Percentiles rank a stretch among this genome's conserved stretches.
These are phyloP conservation scores for Acanthamoeba healyi DNA, from an alignment of 208 protist species.

Conservation along the genomic window DNA sequence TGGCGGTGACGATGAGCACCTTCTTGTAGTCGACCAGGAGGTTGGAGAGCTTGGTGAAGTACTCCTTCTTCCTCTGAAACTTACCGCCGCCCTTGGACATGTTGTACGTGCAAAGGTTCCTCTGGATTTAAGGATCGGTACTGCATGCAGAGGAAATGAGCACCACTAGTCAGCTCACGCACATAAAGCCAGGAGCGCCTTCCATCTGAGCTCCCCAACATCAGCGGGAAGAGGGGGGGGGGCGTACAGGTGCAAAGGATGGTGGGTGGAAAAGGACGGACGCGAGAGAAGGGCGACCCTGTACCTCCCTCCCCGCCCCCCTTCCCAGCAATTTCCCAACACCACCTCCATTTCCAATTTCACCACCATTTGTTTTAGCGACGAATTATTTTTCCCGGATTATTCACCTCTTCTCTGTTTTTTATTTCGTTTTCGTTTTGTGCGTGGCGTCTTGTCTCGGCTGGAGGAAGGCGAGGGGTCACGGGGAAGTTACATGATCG, in stretches of 20 bases:
- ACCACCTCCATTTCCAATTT: not conserved
- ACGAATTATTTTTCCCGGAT: no score
- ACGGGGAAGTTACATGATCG: no score
- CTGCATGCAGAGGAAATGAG: not conserved
- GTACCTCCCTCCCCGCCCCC: not conserved
- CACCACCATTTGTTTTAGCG: no score
- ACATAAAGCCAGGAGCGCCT: no score
- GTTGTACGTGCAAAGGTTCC: conserved; percentile 61
- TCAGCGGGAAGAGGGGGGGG: not conserved
- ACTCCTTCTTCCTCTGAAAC: conserved; percentile 88
- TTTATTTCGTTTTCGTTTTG: not conserved
- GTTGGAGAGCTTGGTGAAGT: conserved; percentile 94
- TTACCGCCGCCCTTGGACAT: conserved; percentile 71
- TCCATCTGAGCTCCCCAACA: no score
- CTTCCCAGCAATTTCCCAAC: not conserved
- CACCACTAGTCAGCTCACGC: no score
- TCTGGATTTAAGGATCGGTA: conserved; percentile 65
- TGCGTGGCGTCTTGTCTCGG: not conserved
- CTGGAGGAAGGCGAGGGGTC: not conserved
- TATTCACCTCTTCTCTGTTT: not conserved
- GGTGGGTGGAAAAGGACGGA: not conserved
- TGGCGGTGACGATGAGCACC: conserved; percentile 96
- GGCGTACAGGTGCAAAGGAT: conserved; percentile 1
- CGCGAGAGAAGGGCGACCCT: not conserved
- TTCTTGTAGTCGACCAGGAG: conserved; percentile 96